Conservation (phyloP, 2,329 filamentous ascomycete genomes). For the Pseudogymnoascus sp. region DNA sequence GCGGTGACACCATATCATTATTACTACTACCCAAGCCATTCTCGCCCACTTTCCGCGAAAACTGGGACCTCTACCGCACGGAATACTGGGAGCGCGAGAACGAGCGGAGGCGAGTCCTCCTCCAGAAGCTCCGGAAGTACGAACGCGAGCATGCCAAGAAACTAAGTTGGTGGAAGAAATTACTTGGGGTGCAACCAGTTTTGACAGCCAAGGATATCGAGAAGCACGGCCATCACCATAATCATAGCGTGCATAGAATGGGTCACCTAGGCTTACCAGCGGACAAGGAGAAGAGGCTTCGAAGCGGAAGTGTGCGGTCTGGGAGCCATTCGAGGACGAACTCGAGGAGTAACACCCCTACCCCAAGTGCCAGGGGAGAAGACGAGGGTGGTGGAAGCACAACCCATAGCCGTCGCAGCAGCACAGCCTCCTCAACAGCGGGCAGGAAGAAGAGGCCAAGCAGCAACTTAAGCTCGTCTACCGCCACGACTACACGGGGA, state of each 20-base stretch:
- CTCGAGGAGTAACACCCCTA: constrained; percentile 22
- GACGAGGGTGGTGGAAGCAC: constrained; percentile 13
- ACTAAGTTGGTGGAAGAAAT: constrained; percentile 65
- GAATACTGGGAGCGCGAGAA: constrained; percentile 99
- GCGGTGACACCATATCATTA: constrained; percentile 87
- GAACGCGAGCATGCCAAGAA: constrained; percentile 62
- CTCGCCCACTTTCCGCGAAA: constrained; percentile 86
- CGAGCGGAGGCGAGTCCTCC: constrained; percentile 69
- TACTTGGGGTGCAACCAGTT: constrained; percentile 48
- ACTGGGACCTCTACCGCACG: constrained; percentile 89
- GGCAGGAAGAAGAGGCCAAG: constrained; percentile 5
- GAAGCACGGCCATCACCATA: constrained; percentile 25
- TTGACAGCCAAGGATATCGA: constrained; percentile 25
- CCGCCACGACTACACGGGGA: not conserved
- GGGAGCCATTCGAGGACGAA: constrained; percentile 29
- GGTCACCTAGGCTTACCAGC: constrained; percentile 10
- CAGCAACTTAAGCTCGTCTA: constrained; percentile 4
- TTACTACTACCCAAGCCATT: constrained; percentile 90
- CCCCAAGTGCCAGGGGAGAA: constrained; percentile 19
- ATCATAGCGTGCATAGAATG: not conserved
- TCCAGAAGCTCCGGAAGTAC: constrained; percentile 60
- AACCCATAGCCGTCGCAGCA: not conserved
- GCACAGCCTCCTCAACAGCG: not conserved
- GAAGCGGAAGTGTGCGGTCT: constrained; percentile 26
- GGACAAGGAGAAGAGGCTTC: constrained; percentile 25